Percentiles rank a stretch among this genome's conserved stretches.
Evolutionary conservation across 1,284 basidiomycete genomes (phyloP).

Genomic region (Puccinia hordei): DNA sequence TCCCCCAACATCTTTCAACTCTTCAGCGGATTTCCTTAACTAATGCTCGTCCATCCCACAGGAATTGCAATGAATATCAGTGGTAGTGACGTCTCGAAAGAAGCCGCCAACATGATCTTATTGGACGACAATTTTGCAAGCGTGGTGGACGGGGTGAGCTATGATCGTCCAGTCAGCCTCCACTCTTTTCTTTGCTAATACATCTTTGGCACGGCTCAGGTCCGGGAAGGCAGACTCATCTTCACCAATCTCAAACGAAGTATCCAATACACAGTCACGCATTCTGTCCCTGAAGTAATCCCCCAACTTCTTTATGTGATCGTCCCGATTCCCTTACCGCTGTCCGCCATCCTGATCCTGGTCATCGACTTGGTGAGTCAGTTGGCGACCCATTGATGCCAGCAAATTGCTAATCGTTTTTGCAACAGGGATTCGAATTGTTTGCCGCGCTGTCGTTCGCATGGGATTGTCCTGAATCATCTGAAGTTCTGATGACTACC

Average conservation of each 20-base stretch:
- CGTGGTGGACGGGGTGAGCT: slow-evolving; percentile 68
- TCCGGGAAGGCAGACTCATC: slow-evolving; percentile 68
- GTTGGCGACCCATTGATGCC: not conserved
- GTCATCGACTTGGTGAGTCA: slow-evolving; percentile 65
- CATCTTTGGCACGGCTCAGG: not conserved
- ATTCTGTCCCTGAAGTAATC: slow-evolving; percentile 70
- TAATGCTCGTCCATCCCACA: not conserved
- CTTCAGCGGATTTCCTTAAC: not conserved
- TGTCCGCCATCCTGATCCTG: slow-evolving; percentile 70
- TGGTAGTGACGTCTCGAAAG: slow-evolving; percentile 72
- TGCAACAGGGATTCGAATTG: slow-evolving; percentile 67
- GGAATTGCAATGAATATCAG: slow-evolving; percentile 75
- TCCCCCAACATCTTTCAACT: not conserved
- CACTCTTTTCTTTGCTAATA: not conserved
- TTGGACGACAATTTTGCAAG: slow-evolving; percentile 67
- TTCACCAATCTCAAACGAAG: slow-evolving; percentile 71
- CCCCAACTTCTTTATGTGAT: slow-evolving; percentile 62
- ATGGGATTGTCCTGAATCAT: slow-evolving; percentile 70
- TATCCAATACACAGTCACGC: slow-evolving; percentile 70
- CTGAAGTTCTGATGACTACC: slow-evolving; percentile 70
- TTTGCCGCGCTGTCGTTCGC: slow-evolving; percentile 70
- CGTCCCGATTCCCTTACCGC: slow-evolving; percentile 68
- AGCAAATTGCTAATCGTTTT: slow-evolving; percentile 14
- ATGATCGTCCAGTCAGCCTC: no score
- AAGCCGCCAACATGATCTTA: slow-evolving; percentile 73